These are phyloP conservation scores for Trypanosoma avium DNA, from an alignment of 208 protist species.

Conservation along the genomic window DNA sequence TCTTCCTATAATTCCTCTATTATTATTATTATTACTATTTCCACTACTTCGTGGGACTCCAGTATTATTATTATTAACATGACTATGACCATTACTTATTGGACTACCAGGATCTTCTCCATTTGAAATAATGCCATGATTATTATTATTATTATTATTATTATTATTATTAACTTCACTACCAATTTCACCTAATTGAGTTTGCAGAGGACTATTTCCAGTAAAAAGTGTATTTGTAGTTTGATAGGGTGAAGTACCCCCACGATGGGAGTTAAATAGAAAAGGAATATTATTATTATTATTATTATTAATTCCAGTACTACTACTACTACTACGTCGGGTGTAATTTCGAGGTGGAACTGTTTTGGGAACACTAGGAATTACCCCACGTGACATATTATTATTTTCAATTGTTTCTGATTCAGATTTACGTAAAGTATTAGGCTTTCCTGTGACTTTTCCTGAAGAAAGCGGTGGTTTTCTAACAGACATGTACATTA, in stretches of 20 bases:
- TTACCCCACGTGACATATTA: no score
- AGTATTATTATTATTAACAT: neutral
- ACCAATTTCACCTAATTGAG: neutral
- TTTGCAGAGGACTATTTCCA: conserved; percentile 8
- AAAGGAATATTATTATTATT: no score
- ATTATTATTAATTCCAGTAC: no score
- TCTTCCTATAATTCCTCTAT: neutral
- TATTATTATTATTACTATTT: neutral
- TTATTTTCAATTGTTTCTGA: no score
- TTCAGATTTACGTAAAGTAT: conserved; percentile 3
- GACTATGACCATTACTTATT: neutral
- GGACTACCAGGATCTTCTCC: neutral
- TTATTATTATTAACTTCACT: neutral
- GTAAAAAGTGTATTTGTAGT: conserved; percentile 26
- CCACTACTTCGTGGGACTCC: neutral
- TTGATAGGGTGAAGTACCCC: conserved; percentile 12
- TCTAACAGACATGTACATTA: conserved; percentile 25
- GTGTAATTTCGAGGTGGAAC: conserved; percentile 1
- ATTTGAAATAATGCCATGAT: neutral
- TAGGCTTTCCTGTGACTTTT: neutral
- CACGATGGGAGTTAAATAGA: neutral
- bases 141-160: neutral
- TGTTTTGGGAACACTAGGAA: conserved; percentile 6
- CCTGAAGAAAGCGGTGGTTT: conserved; percentile 21
- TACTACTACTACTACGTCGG: neutral